Base-by-base conservation (phyloP, 208 protist genomes). In the Leishmania mexicana region DNA sequence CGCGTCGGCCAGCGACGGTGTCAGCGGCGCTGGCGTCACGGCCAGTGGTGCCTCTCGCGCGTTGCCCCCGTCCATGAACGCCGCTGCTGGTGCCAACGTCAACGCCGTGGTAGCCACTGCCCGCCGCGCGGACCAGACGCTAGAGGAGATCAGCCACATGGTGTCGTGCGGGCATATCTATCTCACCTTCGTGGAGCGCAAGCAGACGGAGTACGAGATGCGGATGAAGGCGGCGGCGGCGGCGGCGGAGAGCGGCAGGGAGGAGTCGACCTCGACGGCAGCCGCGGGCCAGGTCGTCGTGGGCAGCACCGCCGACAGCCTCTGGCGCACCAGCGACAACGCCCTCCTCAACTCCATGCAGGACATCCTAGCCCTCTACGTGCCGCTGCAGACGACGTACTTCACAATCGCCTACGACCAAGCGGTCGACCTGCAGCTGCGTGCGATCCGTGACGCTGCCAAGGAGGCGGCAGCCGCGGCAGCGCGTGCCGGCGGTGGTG, bases 131-230 rank as follows among this genome's bases (percentile, higher is more conserved):
- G 94, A 97, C 87, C 88, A 95, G 85, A 89, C 92, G 67, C 81
- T 97, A 35, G 94, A 97, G 80, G 94, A 97, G 77, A 96, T 95
- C 84, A 88, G 87, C 57, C 94, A 97, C 83, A 85, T 97, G 38
- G 92, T 95, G 6, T 95, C 92, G n/a, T 97, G 94, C 83, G 95
- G 91, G 64, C 88, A 95, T 78, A 76, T 96, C 13, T 97, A 97
- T 86, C 86, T 94, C 67, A 70, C 75, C 57, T 96, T 96, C 79
- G 84, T 90, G 7, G 83, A 95, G 84, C 78, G 83, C 31, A 93
- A 93, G 84, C 86, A 91, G 62, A 82, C 75, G 62, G 86, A 88
- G 76, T 91, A 90, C 68, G 68, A 86, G 57, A 45, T 45, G 75
- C 84, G 19, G n/a, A 49, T 70, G 67, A 75, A 75, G 70, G 78